Base-by-base conservation (phyloP, 116 monocot species). In the Zostera marina region DNA sequence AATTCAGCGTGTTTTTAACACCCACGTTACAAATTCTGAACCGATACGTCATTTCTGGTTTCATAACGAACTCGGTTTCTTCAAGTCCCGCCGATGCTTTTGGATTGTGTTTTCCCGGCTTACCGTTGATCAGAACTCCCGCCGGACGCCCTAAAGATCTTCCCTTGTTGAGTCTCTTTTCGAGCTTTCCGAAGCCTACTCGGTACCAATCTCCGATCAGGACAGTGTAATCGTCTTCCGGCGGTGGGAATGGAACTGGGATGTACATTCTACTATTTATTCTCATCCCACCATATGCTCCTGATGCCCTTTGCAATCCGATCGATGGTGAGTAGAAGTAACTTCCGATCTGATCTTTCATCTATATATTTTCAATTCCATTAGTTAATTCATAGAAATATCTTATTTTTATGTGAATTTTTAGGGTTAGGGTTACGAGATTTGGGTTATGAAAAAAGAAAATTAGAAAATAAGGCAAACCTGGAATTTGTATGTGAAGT, bases 281-380 rank as follows among this genome's bases (percentile, higher is more conserved):
- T 41, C 78, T 63, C 22, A 81, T 53, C 9, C 73, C 73, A 19
- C 78, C 78, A 62, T 70, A 78, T 13, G 70, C 86, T 11, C 86
- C 86, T 4, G 67, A 72, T 1, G 78, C 77, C 67, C 73, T 74
- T 14, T 85, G 81, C 66, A 78, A 63, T 32, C 64, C 73, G n/a
- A 81, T 22, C 12, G 77, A 75, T 2, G 85, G 85, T 72, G 62
- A 81, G 70, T 85, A 85, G 75, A 69, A 81, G 80, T 67, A 85
- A 60, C 66, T 70, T 20, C 81, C 81, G 16, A 85, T 85, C 64
- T 85, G 77, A 51, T 85, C 85, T 75, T 85, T 85, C 26, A 68
- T 52, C 61, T 85, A 80, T 55, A 68, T 77, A 45, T 72, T 14
- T 11, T 11, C 10, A 3, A 10, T 14, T 11, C 10, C n/a, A n/a